Percentiles rank a stretch among this genome's conserved stretches.
phyloP scores from a whole-genome alignment of 1,284 basidiomycete species.

The Omphalotus olearius region DNA sequence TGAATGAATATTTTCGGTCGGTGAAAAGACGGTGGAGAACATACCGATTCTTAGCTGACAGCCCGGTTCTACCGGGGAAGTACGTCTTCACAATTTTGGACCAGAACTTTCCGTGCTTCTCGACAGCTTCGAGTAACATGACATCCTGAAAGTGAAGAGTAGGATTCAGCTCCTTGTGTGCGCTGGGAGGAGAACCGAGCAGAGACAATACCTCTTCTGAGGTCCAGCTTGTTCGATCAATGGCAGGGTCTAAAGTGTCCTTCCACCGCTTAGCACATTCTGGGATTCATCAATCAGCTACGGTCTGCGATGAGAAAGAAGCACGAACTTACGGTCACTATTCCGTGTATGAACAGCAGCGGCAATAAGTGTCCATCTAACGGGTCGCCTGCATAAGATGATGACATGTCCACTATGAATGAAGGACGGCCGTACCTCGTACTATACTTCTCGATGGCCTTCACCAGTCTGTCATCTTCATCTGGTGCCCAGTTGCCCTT shows the following conservation, averaged over 20 bases:
- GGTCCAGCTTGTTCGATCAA: conserved; percentile 51
- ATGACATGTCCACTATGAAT: neutral
- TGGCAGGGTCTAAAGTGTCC: conserved; percentile 51
- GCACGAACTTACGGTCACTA: conserved; percentile 44
- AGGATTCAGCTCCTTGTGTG: neutral
- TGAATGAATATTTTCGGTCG: neutral
- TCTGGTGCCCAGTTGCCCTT: conserved; percentile 57
- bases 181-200: conserved; percentile 11
- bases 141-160: conserved; percentile 33
- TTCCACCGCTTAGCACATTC: conserved; percentile 59
- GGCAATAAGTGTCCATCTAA: conserved; percentile 50
- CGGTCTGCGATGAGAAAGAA: neutral
- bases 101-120: conserved; percentile 51
- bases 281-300: conserved; percentile 14
- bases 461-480: conserved; percentile 48
- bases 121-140: conserved; percentile 44
- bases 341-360: conserved; percentile 48
- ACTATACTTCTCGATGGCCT: conserved; percentile 47
- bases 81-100: conserved; percentile 54
- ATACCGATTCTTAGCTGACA: conserved; percentile 54
- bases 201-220: conserved; percentile 35
- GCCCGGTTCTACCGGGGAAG: conserved; percentile 52
- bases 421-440: conserved; percentile 30
- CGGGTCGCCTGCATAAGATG: neutral
- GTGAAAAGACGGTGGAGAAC: conserved; percentile 4